These are phyloP conservation scores for Ceratobasidium sp. DNA, from an alignment of 1,284 basidiomycete species.

Conservation along the genomic window DNA sequence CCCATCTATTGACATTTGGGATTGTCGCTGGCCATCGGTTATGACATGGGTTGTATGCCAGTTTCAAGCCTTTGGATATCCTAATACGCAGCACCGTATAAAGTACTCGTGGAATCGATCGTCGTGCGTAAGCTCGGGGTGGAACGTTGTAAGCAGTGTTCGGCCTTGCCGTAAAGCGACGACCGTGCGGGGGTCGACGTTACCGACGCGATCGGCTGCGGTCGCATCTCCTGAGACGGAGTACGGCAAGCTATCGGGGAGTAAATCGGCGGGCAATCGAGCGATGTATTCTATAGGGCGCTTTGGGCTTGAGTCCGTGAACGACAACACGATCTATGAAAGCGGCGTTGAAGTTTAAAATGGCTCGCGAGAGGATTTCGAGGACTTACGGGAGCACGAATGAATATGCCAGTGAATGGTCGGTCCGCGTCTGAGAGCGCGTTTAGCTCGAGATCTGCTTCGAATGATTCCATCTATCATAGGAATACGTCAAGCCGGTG, in stretches of 20 bases:
- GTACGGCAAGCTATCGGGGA: constrained; percentile 57
- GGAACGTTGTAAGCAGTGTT: constrained; percentile 91
- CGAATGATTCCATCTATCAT: constrained; percentile 86
- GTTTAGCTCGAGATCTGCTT: constrained; percentile 75
- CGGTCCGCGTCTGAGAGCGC: constrained; percentile 68
- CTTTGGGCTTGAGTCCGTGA: constrained; percentile 58
- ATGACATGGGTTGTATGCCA: background rate
- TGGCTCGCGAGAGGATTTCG: constrained; percentile 29
- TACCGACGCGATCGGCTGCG: constrained; percentile 48
- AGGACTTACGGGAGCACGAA: constrained; percentile 84
- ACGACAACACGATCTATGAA: constrained; percentile 68
- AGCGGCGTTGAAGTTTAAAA: constrained; percentile 47
- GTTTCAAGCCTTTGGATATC: constrained; percentile 6
- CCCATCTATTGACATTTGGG: background rate
- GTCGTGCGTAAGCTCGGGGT: constrained; percentile 93
- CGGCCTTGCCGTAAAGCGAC: constrained; percentile 89
- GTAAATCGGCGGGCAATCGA: constrained; percentile 70
- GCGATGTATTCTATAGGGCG: constrained; percentile 69
- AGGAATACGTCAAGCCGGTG: background rate
- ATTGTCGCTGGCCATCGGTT: background rate
- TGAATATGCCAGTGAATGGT: constrained; percentile 91
- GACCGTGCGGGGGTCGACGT: constrained; percentile 68
- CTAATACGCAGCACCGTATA: constrained; percentile 59
- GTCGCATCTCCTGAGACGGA: background rate
- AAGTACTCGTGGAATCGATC: constrained; percentile 91